phyloP scores from a whole-genome alignment of 352 stramenopile genomes.

The Globisporangium megalacanthum region DNA sequence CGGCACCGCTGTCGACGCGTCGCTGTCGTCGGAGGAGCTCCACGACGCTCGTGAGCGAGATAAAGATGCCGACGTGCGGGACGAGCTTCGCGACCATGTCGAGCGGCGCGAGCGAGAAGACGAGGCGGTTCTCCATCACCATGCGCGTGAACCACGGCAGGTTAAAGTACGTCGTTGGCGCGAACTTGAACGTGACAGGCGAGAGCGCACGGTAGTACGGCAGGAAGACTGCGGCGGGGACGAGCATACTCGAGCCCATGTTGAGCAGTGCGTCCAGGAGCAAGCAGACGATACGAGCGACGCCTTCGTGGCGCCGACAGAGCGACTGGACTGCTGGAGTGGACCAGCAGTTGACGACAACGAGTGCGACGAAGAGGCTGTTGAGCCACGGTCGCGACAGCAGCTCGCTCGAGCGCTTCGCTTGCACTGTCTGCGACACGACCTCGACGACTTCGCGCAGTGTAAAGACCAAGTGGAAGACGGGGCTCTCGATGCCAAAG shows the following conservation, averaged over 20 bases:
- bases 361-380: neutral
- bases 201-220: constrained; percentile 18
- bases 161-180: constrained; percentile 12
- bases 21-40: constrained; percentile 2
- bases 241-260: constrained; percentile 8
- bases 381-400: constrained; percentile 1
- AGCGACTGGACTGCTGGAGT: constrained; percentile 9
- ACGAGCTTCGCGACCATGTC: constrained; percentile 21
- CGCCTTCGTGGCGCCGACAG: neutral
- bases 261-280: constrained; percentile 16
- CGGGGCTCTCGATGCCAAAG: constrained; percentile 8
- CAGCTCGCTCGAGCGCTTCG: constrained; percentile 9
- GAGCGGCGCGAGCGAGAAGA: constrained; percentile 13
- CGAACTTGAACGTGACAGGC: constrained; percentile 12
- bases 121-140: constrained; percentile 18
- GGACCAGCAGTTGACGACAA: constrained; percentile 12
- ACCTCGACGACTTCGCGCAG: constrained; percentile 14
- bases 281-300: constrained; percentile 18
- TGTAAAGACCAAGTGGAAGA: constrained; percentile 7
- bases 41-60: constrained; percentile 5
- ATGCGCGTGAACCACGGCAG: constrained; percentile 19
- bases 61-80: constrained; percentile 19
- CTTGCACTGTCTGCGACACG: constrained; percentile 12
- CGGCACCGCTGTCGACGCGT: neutral
- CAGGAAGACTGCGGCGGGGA: constrained; percentile 18